These are phyloP conservation scores for Russula compacta DNA, from an alignment of 768 basidiomycete species.

Conservation along the genomic window DNA sequence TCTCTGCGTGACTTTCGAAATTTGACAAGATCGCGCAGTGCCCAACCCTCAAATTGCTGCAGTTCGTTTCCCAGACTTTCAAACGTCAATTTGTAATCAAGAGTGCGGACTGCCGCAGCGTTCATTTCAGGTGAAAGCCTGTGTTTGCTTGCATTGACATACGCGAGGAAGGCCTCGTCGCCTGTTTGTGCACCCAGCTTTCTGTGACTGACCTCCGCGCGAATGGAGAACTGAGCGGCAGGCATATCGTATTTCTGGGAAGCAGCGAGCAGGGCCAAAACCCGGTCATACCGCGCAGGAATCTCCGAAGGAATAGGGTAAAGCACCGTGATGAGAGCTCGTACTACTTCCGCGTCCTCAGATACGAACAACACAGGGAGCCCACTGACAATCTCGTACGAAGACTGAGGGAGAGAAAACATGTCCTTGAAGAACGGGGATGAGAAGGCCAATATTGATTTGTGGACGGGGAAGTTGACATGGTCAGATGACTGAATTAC, in stretches of 20 bases:
- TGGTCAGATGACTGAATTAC: slow-evolving; percentile 5
- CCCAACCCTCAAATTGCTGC: background rate
- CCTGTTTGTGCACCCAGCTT: background rate
- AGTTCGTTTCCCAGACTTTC: background rate
- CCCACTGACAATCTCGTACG: background rate
- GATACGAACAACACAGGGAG: slow-evolving; percentile 15
- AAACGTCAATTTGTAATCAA: slow-evolving; percentile 4
- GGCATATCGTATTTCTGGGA: slow-evolving; percentile 23
- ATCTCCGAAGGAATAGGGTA: slow-evolving; percentile 5
- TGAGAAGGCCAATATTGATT: slow-evolving; percentile 24
- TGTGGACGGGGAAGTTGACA: slow-evolving; percentile 24
- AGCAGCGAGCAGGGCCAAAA: slow-evolving; percentile 14
- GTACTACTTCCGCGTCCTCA: slow-evolving; percentile 5
- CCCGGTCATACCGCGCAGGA: background rate
- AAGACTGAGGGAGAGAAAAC: slow-evolving; percentile 22
- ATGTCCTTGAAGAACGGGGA: slow-evolving; percentile 28
- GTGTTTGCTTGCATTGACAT: slow-evolving; percentile 11
- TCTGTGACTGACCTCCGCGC: background rate
- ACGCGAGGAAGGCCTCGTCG: slow-evolving; percentile 10
- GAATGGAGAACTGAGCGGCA: background rate
- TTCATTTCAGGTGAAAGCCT: background rate
- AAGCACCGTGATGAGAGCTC: slow-evolving; percentile 6
- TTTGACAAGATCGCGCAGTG: background rate
- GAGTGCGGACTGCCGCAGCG: background rate
- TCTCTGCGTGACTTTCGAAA: slow-evolving; percentile 1